phyloP scores from a whole-genome alignment of 2,329 filamentous ascomycete species.

The Fusarium heterosporum region DNA sequence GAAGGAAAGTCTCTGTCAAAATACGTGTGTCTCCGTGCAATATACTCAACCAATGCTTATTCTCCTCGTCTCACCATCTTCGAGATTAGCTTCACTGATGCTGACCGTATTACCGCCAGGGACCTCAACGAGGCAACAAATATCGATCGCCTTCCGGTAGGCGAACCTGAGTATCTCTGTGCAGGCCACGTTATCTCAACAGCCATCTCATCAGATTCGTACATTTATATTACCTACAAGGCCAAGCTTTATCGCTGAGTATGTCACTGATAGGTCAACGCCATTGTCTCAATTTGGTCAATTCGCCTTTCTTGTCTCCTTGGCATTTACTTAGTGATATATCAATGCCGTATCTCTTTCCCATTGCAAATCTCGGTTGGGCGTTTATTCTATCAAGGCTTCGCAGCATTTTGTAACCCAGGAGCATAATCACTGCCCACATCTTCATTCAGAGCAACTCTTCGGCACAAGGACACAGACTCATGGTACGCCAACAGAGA shows the following conservation, averaged over 20 bases:
- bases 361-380: background rate
- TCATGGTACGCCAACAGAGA: conserved; percentile 33
- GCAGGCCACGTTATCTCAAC: background rate
- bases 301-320: background rate
- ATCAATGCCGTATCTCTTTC: background rate
- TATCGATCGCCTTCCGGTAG: conserved; percentile 18
- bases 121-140: conserved; percentile 26
- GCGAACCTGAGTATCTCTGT: conserved; percentile 14
- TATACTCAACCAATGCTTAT: conserved; percentile 32
- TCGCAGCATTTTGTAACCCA: background rate
- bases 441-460: conserved; percentile 9
- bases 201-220: conserved; percentile 4
- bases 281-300: background rate
- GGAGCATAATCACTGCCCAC: background rate
- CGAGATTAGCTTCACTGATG: conserved; percentile 45
- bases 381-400: background rate
- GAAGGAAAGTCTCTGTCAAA: conserved; percentile 26
- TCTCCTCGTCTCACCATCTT: conserved; percentile 46
- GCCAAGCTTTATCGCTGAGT: background rate
- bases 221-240: background rate
- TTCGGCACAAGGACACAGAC: conserved; percentile 32
- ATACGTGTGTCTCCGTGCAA: conserved; percentile 32
- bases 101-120: conserved; percentile 38
- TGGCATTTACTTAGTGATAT: background rate
- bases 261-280: background rate